Conservation (phyloP, 129 eudicot genomes). For the Lactuca saligna region DNA sequence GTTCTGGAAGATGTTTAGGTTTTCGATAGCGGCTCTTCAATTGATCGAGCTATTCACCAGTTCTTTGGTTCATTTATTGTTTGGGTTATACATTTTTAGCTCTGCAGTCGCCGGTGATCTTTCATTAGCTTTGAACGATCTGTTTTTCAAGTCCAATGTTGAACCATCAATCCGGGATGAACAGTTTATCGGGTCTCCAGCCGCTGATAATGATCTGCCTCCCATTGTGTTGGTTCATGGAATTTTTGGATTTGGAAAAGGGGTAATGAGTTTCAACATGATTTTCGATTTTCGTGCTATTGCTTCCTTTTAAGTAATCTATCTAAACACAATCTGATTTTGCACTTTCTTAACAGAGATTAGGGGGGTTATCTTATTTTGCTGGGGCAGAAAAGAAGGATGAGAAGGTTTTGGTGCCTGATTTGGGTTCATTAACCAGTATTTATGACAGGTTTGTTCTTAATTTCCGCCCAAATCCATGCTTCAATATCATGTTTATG, state of each 20-base stretch:
- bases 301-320: background rate
- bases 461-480: constrained; percentile 8
- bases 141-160: constrained; percentile 50
- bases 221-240: constrained; percentile 98
- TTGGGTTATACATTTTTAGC: constrained; percentile 90
- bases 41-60: constrained; percentile 71
- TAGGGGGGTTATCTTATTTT: constrained; percentile 89
- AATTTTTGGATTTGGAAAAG: constrained; percentile 98
- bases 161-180: constrained; percentile 35
- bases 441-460: constrained; percentile 67
- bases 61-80: constrained; percentile 66
- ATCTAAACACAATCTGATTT: background rate
- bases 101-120: constrained; percentile 92
- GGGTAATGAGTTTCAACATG: constrained; percentile 43
- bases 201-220: constrained; percentile 61
- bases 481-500: background rate
- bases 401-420: constrained; percentile 92
- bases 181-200: constrained; percentile 18
- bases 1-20: constrained; percentile 55
- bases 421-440: constrained; percentile 92
- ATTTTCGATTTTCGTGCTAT: background rate
- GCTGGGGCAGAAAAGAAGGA: constrained; percentile 98
- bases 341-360: constrained; percentile 49
- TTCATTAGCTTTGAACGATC: constrained; percentile 56
- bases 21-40: constrained; percentile 63